A percentile compares a stretch with the other conserved stretches of the same genome.
phyloP scores from a whole-genome alignment of 768 basidiomycete species.

The Dacryopinax spathularia region DNA sequence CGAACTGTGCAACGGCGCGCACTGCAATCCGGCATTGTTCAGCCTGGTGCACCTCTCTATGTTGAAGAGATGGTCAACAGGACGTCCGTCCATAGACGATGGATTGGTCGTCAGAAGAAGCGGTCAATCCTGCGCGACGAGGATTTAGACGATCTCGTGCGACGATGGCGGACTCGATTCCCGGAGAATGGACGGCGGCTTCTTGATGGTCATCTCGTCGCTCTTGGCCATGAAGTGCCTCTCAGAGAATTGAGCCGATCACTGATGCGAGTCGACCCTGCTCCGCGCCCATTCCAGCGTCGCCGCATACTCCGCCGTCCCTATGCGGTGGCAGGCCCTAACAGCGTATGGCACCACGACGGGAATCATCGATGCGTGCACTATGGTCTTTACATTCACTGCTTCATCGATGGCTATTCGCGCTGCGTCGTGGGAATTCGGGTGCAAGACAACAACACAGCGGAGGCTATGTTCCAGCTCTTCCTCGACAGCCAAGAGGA shows the following conservation, averaged over 20 bases:
- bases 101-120: too few species aligned
- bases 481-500: conserved; percentile 9
- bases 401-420: conserved; percentile 18
- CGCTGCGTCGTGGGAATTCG: conserved; percentile 11
- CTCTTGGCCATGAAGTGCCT: neutral
- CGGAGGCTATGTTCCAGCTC: conserved; percentile 12
- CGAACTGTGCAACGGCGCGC: too few species aligned
- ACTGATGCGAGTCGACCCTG: neutral
- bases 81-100: too few species aligned
- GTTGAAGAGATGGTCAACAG: too few species aligned
- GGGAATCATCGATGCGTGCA: conserved; percentile 20
- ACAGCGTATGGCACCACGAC: conserved; percentile 20
- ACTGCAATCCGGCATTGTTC: too few species aligned
- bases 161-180: neutral
- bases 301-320: conserved; percentile 8
- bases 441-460: conserved; percentile 14
- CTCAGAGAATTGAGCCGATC: neutral
- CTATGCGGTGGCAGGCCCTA: conserved; percentile 17
- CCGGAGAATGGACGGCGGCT: neutral
- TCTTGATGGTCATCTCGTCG: conserved; percentile 1
- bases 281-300: conserved; percentile 6
- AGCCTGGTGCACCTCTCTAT: too few species aligned
- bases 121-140: conserved; percentile 4
- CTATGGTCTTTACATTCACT: conserved; percentile 17
- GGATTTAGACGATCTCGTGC: conserved; percentile 1